Evolutionary conservation across 139 green algal species (phyloP).

Genomic region (Limnomonas spitsbergensis): DNA sequence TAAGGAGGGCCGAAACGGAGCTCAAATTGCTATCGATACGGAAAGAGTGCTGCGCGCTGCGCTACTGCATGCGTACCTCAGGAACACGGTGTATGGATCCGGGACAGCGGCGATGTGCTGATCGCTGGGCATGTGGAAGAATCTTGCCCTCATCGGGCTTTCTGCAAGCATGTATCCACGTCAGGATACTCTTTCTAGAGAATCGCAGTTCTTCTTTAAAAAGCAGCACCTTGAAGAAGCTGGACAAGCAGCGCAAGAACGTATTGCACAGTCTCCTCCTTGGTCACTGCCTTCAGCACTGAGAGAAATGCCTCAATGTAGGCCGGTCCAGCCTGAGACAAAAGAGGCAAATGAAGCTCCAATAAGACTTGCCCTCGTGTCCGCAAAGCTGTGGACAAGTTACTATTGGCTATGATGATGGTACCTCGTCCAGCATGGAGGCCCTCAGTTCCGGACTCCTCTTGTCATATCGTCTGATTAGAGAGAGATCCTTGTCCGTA

Average conservation of each 20-base stretch:
- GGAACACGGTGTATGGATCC: constrained; percentile 71
- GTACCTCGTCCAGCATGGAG: constrained; percentile 71
- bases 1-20: neutral
- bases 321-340: constrained; percentile 66
- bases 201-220: no score
- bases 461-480: constrained; percentile 46
- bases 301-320: constrained; percentile 79
- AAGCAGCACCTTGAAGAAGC: constrained; percentile 72
- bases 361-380: no score
- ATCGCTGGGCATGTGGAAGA: constrained; percentile 64
- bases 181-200: no score
- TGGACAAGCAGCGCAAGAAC: constrained; percentile 81
- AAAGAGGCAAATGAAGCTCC: no score
- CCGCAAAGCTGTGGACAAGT: no score
- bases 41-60: no score
- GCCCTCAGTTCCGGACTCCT: constrained; percentile 42
- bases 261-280: constrained; percentile 91
- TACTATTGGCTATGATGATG: no score
- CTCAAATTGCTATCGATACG: neutral
- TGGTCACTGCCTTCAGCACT: constrained; percentile 83
- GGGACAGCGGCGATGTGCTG: constrained; percentile 27
- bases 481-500: constrained; percentile 54
- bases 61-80: constrained; percentile 55
- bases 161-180: no score
- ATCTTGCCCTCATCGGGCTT: constrained; percentile 17